Evolutionary conservation across 1,284 basidiomycete species (phyloP), one percentile per base, ranked within the genome.

Genomic region (Cryptococcus floricola): DNA sequence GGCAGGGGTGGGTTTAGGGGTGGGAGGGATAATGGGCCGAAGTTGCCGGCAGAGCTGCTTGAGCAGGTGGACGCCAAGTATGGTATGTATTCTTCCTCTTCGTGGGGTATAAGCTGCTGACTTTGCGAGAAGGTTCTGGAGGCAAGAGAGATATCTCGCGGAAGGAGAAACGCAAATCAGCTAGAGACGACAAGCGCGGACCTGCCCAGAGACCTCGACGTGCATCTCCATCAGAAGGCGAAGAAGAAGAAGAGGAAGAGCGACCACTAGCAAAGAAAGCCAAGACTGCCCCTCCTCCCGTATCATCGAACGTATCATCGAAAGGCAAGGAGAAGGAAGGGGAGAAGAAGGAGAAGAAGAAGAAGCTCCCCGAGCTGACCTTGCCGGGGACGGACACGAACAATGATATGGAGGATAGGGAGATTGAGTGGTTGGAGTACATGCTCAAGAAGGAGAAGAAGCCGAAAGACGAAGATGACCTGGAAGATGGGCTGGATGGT

Each of bases 401-500:
- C 18, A 59, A 43, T 1, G 79, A 82, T 44, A 80, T 84, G 31
- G 90, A 91, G 63, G 88, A 90, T 65, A 80, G 80, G 1, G 88
- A 90, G 68, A 92, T 91, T 48, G 81, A 83, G 1, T 85, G 87
- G 79, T 78, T 92, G 12, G 90, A 92, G 73, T 79, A 81, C 12
- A 85, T 85, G 71, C 79, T 92, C 16, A 61, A 66, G 19, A 81
- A 83, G 62, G 68, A 77, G 38, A 80, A 79, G 58, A 79, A 78
- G 67, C 79, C 71, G 70, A 78, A 60, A 77, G 75, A 43, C 60
- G 64, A 59, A 46, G 62, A 48, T 39, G 65, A 61, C 27, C 65
- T 67, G 12, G 74, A 74, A 18, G 81, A 82, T 65, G 82, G 79
- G 0, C 67, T 83, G 18, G 87, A 86, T 56, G 85, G 83, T 66